Evolutionary conservation across 2,329 filamentous ascomycete genomes (phyloP), one percentile per base, ranked within the genome.

Genomic region (Pyrenophora seminiperda): DNA sequence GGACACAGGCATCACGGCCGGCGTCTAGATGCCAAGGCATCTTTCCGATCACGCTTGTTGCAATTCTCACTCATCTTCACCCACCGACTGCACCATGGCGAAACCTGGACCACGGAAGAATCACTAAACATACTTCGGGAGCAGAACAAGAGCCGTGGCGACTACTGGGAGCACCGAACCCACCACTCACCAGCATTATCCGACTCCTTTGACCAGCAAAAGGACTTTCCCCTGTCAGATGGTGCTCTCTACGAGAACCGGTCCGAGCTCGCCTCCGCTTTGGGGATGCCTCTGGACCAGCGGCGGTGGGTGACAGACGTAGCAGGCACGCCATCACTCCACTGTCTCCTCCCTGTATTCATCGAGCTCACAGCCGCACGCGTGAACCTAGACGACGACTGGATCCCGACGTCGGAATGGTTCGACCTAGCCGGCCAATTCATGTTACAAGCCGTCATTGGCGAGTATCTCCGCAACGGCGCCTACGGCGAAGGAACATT

Each of bases 381-480:
- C 29, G 53, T 63, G 7, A 51, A 57, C 13, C 56, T 70, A 14
- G 62, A 55, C 32, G 66, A 65, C 20, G 67, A 72, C 31, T 73
- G 67, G 59, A 47, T 59, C 5, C 67, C 75, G 3, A 72, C 65
- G 4, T 56, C 65, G 5, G 64, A 71, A 9, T 81, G 78, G 75
- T 75, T 78, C 58, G 68, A 77, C 17, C 62, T 81, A 7, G 73
- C 76, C 1, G 75, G 71, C 1, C 70, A 75, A 13, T 79, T 79
- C 49, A 79, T 83, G 73, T 59, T 79, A 7, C 79, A 83, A 50
- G 75, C 79, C 29, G 73, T 73, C 7, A 53, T 81, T 3, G 80
- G 83, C 62, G 77, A 80, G 47, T 76, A 76, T 43, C 59, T 75
- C 3, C 55, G 74, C 4, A 74, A 70, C 42, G 75, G 73, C 6